Conservation (phyloP, 495 filamentous ascomycete genomes). For the Geopyxis carbonaria region DNA sequence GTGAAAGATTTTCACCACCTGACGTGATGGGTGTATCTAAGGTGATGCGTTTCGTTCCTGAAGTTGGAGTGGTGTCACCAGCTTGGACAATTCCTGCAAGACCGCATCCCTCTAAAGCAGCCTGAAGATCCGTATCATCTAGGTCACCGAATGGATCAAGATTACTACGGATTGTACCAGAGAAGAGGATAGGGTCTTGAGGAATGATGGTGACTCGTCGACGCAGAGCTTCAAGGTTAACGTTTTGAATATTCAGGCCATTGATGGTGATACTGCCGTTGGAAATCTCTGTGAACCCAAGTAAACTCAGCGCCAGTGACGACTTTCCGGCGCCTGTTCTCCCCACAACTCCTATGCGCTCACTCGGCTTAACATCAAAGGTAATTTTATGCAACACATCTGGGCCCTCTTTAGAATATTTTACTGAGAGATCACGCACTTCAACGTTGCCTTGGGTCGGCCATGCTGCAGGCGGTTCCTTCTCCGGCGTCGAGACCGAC, state of each 20-base stretch:
- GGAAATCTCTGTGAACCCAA: conserved; percentile 33
- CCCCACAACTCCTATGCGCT: conserved; percentile 35
- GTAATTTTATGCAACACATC: conserved; percentile 30
- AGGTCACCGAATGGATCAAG: conserved; percentile 31
- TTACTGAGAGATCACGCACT: conserved; percentile 28
- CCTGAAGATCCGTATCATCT: conserved; percentile 18
- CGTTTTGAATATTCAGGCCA: conserved; percentile 32
- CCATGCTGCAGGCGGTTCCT: conserved; percentile 29
- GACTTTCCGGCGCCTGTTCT: conserved; percentile 36
- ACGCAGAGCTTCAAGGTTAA: conserved; percentile 34
- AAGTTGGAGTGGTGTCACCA: conserved; percentile 7
- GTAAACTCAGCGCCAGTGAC: conserved; percentile 28
- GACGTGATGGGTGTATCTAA: conserved; percentile 17
- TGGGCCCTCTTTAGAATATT: conserved; percentile 29
- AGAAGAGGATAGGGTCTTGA: conserved; percentile 38
- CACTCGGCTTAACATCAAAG: conserved; percentile 27
- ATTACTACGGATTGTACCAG: conserved; percentile 36
- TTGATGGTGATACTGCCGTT: conserved; percentile 34
- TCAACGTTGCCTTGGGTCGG: conserved; percentile 29
- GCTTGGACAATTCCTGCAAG: conserved; percentile 4
- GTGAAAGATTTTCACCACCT: conserved; percentile 18
- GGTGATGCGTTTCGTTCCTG: conserved; percentile 17
- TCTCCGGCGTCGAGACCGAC: conserved; percentile 26
- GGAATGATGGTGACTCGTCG: conserved; percentile 36
- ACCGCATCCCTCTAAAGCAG: conserved; percentile 17